Evolutionary conservation across 2,329 filamentous ascomycete species (phyloP), one percentile per base, ranked within the genome.

Genomic region (Cladosporium sp.): DNA sequence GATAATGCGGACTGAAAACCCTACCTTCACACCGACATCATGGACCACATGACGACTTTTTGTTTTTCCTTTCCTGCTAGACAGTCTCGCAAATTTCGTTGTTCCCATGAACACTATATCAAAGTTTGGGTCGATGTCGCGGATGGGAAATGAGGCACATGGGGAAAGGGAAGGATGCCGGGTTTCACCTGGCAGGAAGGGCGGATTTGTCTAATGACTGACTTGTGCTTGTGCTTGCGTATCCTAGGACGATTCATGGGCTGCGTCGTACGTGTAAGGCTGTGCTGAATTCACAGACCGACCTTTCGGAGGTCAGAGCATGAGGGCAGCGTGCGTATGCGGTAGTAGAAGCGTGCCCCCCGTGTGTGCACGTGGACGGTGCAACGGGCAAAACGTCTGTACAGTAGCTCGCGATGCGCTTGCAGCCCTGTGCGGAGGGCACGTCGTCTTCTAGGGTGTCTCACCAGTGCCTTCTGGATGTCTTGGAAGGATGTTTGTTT

Each of bases 401-500:
- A 42, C n/a, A 19, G 15, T 17, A 19, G 36, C n/a, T 5, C 15
- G 36, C 36, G 40, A 28, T 25, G 20, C 40, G 22, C 40, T 25
- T 22, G 40, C 13, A 24, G 44, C 17, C 25, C 44, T 48, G 44
- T 48, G 44, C 44, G 25, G 24, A 28, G 22, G 44, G 44, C 44
- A 48, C 44, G 4, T 32, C 44, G 32, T 40, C 40, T 55, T 55
- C 51, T 55, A 55, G 51, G 47, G 40, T 55, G 51, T 55, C 51
- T 55, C 40, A 55, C 51, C 40, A 45, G 25, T 20, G 25, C 19
- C 51, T 55, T 37, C 40, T 55, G 19, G 50, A 44, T 55, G 51
- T 55, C 39, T 55, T 17, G 19, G n/a, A 19, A 40, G n/a, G 22
- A n/a, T 55, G 51, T 28, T 36, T 55, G 39, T 28, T 45, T 34